phyloP scores from a whole-genome alignment of 495 filamentous ascomycete genomes.

The Neurospora intermedia region DNA sequence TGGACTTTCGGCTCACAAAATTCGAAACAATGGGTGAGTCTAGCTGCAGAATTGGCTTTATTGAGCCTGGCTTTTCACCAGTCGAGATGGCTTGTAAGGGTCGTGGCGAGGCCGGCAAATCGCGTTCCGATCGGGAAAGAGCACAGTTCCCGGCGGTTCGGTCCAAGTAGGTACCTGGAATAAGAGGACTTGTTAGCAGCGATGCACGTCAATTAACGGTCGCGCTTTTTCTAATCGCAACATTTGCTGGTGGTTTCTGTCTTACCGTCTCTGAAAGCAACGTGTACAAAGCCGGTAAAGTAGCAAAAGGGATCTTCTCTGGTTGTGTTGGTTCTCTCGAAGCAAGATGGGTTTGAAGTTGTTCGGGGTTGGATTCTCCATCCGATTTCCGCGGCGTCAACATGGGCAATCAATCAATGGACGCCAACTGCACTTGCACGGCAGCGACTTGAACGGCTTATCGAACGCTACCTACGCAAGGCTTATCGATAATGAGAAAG shows the following conservation, averaged over 20 bases:
- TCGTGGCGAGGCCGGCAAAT: background rate
- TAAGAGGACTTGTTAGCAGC: background rate
- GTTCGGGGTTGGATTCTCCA: background rate
- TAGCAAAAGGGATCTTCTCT: background rate
- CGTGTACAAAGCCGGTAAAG: background rate
- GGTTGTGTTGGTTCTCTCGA: background rate
- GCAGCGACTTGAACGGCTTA: constrained; percentile 19
- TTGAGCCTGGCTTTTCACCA: background rate
- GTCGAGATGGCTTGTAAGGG: background rate
- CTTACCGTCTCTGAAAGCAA: background rate
- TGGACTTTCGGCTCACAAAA: background rate
- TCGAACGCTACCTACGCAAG: constrained; percentile 12
- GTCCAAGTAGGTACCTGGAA: background rate
- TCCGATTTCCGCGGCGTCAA: background rate
- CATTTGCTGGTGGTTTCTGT: background rate
- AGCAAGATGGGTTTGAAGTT: background rate
- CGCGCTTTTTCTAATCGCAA: background rate
- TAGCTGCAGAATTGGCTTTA: background rate
- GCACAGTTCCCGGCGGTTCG: background rate
- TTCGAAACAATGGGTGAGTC: background rate
- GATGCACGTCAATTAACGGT: background rate
- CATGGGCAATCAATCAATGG: background rate
- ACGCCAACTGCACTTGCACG: background rate
- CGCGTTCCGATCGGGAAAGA: background rate
- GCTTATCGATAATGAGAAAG: constrained; percentile 19